Conservation (phyloP, 2,329 filamentous ascomycete species). For the Alternaria postmessia region DNA sequence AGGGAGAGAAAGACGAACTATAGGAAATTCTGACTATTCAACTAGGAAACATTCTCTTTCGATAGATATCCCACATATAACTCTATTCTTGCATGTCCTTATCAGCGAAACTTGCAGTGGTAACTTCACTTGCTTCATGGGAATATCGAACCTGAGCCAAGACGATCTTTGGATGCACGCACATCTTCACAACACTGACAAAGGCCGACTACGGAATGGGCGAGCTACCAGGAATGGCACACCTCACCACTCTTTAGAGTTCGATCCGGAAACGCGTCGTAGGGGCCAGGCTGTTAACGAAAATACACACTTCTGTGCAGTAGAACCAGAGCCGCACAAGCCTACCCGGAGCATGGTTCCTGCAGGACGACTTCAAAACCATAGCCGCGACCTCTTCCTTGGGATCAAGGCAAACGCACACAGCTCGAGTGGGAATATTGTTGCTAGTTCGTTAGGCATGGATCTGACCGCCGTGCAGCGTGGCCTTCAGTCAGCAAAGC, state of each 20-base stretch:
- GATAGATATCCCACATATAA: neutral
- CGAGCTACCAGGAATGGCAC: neutral
- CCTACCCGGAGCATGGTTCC: neutral
- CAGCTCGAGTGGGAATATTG: neutral
- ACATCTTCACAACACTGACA: neutral
- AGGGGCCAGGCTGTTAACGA: neutral
- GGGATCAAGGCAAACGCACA: neutral
- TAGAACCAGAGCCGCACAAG: neutral
- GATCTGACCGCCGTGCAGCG: neutral
- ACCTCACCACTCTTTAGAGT: neutral
- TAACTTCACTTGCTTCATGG: neutral
- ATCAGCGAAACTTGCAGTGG: neutral
- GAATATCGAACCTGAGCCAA: neutral
- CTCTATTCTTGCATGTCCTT: neutral
- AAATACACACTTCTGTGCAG: neutral
- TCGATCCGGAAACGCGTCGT: neutral
- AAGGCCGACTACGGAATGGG: neutral
- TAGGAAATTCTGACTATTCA: neutral
- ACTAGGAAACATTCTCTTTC: neutral
- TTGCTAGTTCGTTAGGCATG: neutral
- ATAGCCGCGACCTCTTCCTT: neutral
- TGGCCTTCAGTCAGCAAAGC: neutral
- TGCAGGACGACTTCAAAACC: neutral
- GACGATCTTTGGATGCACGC: neutral
- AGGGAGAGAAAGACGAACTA: conserved; percentile 23